A percentile compares a stretch with the other conserved stretches of the same genome.
phyloP scores from a whole-genome alignment of 306 rosid genomes.

The Trifolium pratense region DNA sequence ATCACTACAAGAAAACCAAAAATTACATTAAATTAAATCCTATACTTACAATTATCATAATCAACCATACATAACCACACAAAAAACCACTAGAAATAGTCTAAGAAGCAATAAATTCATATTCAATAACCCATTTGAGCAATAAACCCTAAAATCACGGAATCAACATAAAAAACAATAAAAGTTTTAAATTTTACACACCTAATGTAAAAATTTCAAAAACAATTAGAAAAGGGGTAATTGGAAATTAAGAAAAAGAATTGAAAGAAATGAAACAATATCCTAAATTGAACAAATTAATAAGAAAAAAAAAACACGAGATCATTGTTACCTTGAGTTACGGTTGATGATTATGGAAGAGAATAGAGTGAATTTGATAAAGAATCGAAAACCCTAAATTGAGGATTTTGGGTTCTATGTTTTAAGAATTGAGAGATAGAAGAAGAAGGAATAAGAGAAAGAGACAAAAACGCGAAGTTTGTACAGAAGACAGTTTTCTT shows the following conservation, averaged over 20 bases:
- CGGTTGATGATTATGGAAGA: conserved; percentile 28
- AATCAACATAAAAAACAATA: neutral
- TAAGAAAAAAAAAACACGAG: neutral
- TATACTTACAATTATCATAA: conserved; percentile 6
- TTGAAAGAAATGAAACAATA: conserved; percentile 31
- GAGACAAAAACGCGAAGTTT: conserved; percentile 42
- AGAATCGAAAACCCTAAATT: conserved; percentile 45
- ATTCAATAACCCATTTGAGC: conserved; percentile 22
- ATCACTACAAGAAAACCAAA: neutral
- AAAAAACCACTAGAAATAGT: neutral
- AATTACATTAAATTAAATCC: conserved; percentile 18
- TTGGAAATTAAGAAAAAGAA: conserved; percentile 28
- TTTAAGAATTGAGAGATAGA: neutral
- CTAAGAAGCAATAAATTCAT: neutral
- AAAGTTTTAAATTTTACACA: neutral
- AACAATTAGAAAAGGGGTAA: neutral
- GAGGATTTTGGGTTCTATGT: neutral
- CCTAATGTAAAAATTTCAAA: conserved; percentile 10
- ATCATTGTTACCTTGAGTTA: conserved; percentile 53
- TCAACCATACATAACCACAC: neutral
- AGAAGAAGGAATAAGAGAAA: neutral
- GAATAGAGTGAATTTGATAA: neutral
- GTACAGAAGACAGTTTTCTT: conserved; percentile 15
- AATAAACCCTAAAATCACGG: conserved; percentile 40
- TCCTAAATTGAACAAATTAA: conserved; percentile 25